Evolutionary conservation across 371 early-diverging fungal genomes (phyloP).

Genomic region (Catenaria anguillulae): DNA sequence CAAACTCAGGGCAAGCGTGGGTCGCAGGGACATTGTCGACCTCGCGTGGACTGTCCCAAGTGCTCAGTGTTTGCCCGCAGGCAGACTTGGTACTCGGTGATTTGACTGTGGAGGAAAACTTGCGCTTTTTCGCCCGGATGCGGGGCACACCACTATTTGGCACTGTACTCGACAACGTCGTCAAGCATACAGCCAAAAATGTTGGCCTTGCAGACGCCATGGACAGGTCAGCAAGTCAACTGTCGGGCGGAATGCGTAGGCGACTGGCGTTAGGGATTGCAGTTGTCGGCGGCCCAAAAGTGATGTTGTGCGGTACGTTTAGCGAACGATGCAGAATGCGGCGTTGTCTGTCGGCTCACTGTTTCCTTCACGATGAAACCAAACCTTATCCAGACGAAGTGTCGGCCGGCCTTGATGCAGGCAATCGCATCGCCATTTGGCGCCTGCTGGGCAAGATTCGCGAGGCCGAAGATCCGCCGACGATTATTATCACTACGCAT

Average conservation of each 20-base stretch:
- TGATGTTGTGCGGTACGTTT: too few species aligned
- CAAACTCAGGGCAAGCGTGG: neutral
- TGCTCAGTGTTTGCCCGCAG: conserved; percentile 26
- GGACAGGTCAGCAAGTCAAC: conserved; percentile 17
- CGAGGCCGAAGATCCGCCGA: conserved; percentile 14
- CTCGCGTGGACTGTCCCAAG: conserved; percentile 15
- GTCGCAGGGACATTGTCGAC: neutral
- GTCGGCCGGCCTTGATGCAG: conserved; percentile 37
- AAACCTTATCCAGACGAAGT: conserved; percentile 54
- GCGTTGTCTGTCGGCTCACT: too few species aligned
- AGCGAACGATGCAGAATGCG: too few species aligned
- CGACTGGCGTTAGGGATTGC: conserved; percentile 44
- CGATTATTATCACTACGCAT: conserved; percentile 28
- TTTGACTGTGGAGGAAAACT: conserved; percentile 38
- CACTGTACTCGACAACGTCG: conserved; percentile 12
- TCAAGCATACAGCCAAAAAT: conserved; percentile 15
- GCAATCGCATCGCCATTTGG: conserved; percentile 29
- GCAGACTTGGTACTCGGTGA: conserved; percentile 28
- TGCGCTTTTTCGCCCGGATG: conserved; percentile 32
- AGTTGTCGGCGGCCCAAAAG: too few species aligned
- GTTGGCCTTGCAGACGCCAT: conserved; percentile 22
- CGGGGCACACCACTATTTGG: conserved; percentile 14
- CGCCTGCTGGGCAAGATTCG: conserved; percentile 26
- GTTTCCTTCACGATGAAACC: too few species aligned
- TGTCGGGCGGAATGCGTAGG: conserved; percentile 49